Base-by-base conservation (phyloP, 1,284 basidiomycete species). In the Clitocybe nebularis region DNA sequence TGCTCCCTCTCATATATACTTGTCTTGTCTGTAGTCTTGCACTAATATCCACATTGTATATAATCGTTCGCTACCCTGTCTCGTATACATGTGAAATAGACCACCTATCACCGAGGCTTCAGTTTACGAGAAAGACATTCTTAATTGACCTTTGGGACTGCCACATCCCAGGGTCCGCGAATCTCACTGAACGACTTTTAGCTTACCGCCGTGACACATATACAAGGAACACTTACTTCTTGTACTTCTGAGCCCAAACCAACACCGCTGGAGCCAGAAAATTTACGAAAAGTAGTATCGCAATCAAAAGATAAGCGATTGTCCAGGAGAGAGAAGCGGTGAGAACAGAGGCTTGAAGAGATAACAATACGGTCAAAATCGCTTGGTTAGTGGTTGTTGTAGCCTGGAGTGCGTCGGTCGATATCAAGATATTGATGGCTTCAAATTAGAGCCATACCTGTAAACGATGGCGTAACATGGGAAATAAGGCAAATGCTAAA, bases 401-500 rank as follows among this genome's bases (percentile, higher is more conserved):
- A 35, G 62, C 62, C 79, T 86, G 50, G 39, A 32, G 33, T 42
- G 33, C 47, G 46, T 43, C 9, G 3, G 14, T 39, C 22, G 29
- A 16, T 32, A 25, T 28, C 14, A 13, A 21, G 9, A 25, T 23
- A 19, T 17, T 5, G 9, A 33, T 17, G 10, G 11, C 26, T 16
- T 10, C 9, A 4, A 5, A 13, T 7, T n/a, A 23, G 45, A 60
- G 5, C 25, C 71, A 56, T 61, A 90, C 90, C 68, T 88, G 79
- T 35, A 94, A 68, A 36, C 85, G 81, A 58, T 81, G 84, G 52
- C 91, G 81, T 43, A 94, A 68, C 43, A 86, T 72, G 6, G 93
- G 93, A 61, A 92, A 91, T 35, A 94, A 71, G 8, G 89, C 87
- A 64, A 96, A 95, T 16, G 84, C 67, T 53, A 89, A 79, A 36